These are phyloP conservation scores for Amanita polypyramis DNA, from an alignment of 768 basidiomycete genomes.

Conservation along the genomic window DNA sequence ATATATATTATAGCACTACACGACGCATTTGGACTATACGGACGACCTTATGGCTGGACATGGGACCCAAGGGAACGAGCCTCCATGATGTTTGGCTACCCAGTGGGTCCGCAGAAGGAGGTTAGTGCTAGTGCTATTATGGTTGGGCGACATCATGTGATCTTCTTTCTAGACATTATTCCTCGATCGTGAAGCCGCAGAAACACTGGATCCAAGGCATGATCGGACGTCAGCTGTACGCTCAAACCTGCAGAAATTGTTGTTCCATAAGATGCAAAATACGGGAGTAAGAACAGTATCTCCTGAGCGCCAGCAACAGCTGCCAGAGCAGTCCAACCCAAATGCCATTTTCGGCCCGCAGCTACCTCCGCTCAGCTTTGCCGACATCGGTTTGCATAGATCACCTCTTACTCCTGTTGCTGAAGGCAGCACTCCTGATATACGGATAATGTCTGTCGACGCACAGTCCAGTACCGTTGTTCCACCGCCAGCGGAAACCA, in stretches of 20 bases:
- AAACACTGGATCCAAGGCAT: conserved; percentile 65
- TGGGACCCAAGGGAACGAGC: conserved; percentile 81
- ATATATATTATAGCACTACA: conserved; percentile 53
- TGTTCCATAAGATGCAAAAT: conserved; percentile 53
- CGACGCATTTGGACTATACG: conserved; percentile 82
- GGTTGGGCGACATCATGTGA: not conserved
- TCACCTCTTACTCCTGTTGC: conserved; percentile 54
- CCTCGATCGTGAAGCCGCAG: conserved; percentile 75
- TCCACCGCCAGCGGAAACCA: not conserved
- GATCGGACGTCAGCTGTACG: conserved; percentile 69
- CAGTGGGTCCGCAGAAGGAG: conserved; percentile 73
- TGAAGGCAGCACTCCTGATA: conserved; percentile 31
- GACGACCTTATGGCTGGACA: conserved; percentile 73
- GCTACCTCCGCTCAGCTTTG: conserved; percentile 53
- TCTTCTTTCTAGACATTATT: conserved; percentile 56
- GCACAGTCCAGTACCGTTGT: conserved; percentile 4
- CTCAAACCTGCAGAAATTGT: conserved; percentile 47
- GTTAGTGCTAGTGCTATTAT: conserved; percentile 34
- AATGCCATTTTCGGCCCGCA: conserved; percentile 27
- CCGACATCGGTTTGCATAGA: conserved; percentile 15
- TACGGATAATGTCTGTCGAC: conserved; percentile 15
- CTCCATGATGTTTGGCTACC: conserved; percentile 92
- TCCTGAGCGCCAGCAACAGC: conserved; percentile 8
- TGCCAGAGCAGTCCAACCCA: conserved; percentile 3
- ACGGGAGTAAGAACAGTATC: conserved; percentile 14